These are phyloP conservation scores for Nemania serpens DNA, from an alignment of 2,329 filamentous ascomycete genomes.

Conservation along the genomic window DNA sequence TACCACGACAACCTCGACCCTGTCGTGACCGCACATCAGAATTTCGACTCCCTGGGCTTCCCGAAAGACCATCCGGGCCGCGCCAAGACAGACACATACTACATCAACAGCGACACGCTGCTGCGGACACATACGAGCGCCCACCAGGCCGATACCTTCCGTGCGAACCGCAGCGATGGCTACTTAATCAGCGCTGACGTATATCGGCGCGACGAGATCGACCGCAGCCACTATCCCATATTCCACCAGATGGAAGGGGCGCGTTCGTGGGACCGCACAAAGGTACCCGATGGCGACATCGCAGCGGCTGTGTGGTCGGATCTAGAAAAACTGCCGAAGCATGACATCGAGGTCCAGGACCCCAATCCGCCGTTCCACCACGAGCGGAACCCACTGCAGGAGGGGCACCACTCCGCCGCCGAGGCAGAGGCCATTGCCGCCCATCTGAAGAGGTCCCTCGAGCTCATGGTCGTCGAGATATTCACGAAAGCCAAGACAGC, in stretches of 20 bases:
- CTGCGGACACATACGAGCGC: constrained; percentile 93
- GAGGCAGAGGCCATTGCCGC: constrained; percentile 82
- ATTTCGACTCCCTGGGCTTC: constrained; percentile 97
- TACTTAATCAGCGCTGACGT: constrained; percentile 95
- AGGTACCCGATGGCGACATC: constrained; percentile 61
- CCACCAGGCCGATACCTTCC: constrained; percentile 84
- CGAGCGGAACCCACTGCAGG: constrained; percentile 82
- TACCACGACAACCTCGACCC: constrained; percentile 81
- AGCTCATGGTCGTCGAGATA: constrained; percentile 87
- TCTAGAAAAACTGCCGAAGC: constrained; percentile 70
- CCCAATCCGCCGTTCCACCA: constrained; percentile 77
- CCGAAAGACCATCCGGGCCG: constrained; percentile 85
- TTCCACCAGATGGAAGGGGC: constrained; percentile 99
- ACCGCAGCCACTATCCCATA: constrained; percentile 91
- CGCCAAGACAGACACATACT: constrained; percentile 90
- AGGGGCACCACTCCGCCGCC: constrained; percentile 67
- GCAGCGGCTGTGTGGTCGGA: constrained; percentile 71
- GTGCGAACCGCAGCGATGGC: constrained; percentile 71
- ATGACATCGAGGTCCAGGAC: constrained; percentile 80
- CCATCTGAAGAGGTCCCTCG: constrained; percentile 87
- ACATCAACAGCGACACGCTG: constrained; percentile 82
- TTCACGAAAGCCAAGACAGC: constrained; percentile 78
- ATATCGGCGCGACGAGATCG: constrained; percentile 92
- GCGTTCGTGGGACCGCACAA: constrained; percentile 78
- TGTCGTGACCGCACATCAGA: constrained; percentile 81